A percentile compares a stretch with the other conserved stretches of the same genome.
These are phyloP conservation scores for Ashbya aceris DNA, from an alignment of 1,139 yeast genomes.

Conservation along the genomic window DNA sequence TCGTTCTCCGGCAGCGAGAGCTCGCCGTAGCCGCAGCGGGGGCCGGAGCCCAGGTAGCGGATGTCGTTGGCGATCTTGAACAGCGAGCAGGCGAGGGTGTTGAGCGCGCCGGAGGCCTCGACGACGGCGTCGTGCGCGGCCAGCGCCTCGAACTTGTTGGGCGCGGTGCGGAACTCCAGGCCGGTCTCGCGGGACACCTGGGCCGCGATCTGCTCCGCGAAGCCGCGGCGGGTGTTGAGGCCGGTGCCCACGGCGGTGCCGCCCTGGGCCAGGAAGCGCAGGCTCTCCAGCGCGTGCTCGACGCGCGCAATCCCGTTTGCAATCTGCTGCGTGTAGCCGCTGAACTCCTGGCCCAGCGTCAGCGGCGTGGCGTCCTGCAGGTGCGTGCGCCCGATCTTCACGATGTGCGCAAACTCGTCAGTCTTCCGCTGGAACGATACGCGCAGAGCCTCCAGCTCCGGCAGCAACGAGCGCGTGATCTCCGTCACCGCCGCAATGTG, in stretches of 20 bases:
- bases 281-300: constrained; percentile 63
- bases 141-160: constrained; percentile 96
- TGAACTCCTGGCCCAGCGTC: constrained; percentile 95
- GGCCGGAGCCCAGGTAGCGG: constrained; percentile 96
- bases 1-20: constrained; percentile 92
- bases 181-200: constrained; percentile 74
- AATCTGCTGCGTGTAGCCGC: constrained; percentile 91
- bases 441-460: constrained; percentile 68
- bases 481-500: constrained; percentile 97
- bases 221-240: constrained; percentile 83
- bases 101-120: constrained; percentile 94
- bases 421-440: constrained; percentile 68
- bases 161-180: constrained; percentile 82
- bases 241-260: constrained; percentile 99
- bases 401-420: constrained; percentile 75
- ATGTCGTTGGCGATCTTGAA: constrained; percentile 97
- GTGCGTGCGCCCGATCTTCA: constrained; percentile 98
- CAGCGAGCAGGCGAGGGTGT: constrained; percentile 86
- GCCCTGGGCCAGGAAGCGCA: constrained; percentile 89
- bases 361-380: constrained; percentile 97
- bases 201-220: constrained; percentile 57
- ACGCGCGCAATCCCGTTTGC: constrained; percentile 85
- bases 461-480: constrained; percentile 64
- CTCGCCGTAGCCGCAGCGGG: constrained; percentile 98
- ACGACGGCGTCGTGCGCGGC: constrained; percentile 99